A percentile compares a stretch with the other conserved stretches of the same genome.
These are phyloP conservation scores for Mucor saturninus DNA, from an alignment of 371 early-diverging fungal species.

Conservation along the genomic window DNA sequence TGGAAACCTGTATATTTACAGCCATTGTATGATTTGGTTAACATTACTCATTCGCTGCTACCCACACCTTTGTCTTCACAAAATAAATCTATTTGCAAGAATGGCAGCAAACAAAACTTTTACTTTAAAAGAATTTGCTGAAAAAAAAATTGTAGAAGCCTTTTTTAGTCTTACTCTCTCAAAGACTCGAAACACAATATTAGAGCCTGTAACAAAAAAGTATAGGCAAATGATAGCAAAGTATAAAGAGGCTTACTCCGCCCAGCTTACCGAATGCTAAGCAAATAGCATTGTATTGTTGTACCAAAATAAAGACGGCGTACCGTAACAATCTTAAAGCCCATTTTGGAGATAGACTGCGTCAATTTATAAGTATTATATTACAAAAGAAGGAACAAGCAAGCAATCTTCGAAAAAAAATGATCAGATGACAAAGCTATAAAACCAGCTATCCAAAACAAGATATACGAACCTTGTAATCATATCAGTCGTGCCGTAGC, in stretches of 20 bases:
- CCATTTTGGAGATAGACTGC: background rate
- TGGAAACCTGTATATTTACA: background rate
- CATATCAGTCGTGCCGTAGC: background rate
- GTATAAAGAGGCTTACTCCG: background rate
- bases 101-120: background rate
- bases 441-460: background rate
- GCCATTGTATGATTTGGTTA: background rate
- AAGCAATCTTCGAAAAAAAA: background rate
- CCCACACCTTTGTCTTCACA: no score
- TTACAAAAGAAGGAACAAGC: background rate
- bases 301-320: constrained; percentile 10
- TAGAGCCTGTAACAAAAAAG: background rate
- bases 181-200: background rate
- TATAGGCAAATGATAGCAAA: background rate
- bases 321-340: background rate
- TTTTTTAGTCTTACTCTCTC: background rate
- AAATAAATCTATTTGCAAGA: no score
- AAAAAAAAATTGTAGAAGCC: background rate
- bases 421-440: background rate
- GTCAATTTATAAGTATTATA: background rate
- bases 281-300: constrained; percentile 1
- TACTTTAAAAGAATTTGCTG: background rate
- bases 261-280: background rate
- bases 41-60: background rate
- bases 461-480: background rate